Evolutionary conservation across 2,329 filamentous ascomycete species (phyloP), one percentile per base, ranked within the genome.

Genomic region (Stenocarpella maydis): DNA sequence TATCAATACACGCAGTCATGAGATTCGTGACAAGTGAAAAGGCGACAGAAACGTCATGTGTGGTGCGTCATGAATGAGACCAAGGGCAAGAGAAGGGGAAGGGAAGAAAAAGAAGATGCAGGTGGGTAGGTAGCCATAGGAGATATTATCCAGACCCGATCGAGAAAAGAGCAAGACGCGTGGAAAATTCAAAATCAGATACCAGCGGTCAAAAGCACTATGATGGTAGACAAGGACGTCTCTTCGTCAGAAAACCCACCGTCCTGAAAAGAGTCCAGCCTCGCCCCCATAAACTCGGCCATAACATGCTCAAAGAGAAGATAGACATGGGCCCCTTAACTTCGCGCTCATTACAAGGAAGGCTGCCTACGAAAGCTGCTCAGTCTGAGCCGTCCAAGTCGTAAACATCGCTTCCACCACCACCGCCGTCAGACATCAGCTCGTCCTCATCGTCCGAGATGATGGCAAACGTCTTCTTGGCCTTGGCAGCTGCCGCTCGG

Each of bases 401-500:
- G 71, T 82, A 83, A 50, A 78, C 80, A 64, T 82, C 81, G 21
- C 76, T 78, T 34, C 76, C 73, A 50, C 52, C 65, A 43, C 74
- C 73, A 15, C 75, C 77, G n/a, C 79, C 78, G 65, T 72, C 74
- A 8, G 66, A 72, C 21, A 72, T 74, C 8, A 76, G 74, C 17
- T 78, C 76, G 7, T 79, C 78, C 6, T 81, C 75, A 45, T 79
- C 72, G 58, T 82, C 71, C 39, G 82, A 80, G 58, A 81, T 76
- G 0, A 81, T 79, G 19, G 63, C 70, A n/a, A 69, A 71, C 19
- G 67, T 69, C 64, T 71, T 71, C 75, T 81, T 83, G 50, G 77
- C 74, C 74, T 80, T 83, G 9, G 78, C 74, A 8, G 79, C 78
- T 4, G 82, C 78, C 1, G 82, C 80, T 4, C 82, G 80, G 9